These are phyloP conservation scores for Cladosporium cucumerinum DNA, from an alignment of 2,329 filamentous ascomycete genomes.

Conservation along the genomic window DNA sequence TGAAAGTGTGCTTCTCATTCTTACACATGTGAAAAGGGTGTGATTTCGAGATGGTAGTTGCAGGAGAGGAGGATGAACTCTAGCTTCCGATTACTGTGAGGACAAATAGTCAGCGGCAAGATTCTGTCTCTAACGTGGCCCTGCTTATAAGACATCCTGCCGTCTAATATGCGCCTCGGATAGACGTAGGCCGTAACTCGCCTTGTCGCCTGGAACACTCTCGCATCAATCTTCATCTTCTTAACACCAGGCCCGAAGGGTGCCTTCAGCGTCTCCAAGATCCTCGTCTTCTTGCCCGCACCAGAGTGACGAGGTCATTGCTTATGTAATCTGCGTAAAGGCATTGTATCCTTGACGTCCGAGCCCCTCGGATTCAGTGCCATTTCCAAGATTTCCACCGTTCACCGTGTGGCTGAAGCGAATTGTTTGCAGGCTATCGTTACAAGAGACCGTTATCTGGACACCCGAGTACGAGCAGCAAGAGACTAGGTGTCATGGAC, in stretches of 20 bases:
- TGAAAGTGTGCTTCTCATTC: background rate
- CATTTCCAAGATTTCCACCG: background rate
- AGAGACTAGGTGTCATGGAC: background rate
- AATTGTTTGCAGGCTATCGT: background rate
- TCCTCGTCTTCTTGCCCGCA: conserved; percentile 95
- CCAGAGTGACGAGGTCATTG: too few relatives aligned
- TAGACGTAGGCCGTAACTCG: background rate
- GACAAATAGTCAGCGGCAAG: background rate
- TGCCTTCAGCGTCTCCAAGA: conserved; percentile 91
- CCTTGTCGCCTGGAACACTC: conserved; percentile 84
- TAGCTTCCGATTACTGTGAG: conserved; percentile 79
- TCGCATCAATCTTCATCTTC: conserved; percentile 98
- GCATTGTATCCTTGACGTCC: background rate
- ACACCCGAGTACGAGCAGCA: background rate
- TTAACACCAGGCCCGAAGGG: conserved; percentile 96
- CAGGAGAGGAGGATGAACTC: conserved; percentile 99
- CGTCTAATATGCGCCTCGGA: background rate
- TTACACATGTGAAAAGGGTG: background rate
- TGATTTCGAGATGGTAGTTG: conserved; percentile 82
- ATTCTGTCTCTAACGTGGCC: background rate
- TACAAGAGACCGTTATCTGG: background rate
- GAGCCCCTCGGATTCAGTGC: background rate
- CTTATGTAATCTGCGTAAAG: background rate
- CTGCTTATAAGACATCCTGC: background rate
- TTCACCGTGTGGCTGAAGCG: background rate